Percentiles rank a stretch among this genome's conserved stretches.
phyloP scores from a whole-genome alignment of 2,329 filamentous ascomycete genomes.

The Xylariales sp. region DNA sequence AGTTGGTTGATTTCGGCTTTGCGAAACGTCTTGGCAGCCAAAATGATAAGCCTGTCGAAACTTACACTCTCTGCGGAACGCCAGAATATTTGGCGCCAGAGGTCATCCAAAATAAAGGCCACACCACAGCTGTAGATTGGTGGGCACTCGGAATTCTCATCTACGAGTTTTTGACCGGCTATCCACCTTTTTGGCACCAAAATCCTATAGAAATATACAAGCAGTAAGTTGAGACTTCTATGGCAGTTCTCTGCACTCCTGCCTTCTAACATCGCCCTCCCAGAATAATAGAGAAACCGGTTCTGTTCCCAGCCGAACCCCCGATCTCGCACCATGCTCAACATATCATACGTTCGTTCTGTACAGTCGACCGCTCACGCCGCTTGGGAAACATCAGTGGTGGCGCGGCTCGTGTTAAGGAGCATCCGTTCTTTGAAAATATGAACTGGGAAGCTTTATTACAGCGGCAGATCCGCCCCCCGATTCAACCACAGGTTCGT shows the following conservation, averaged over 20 bases:
- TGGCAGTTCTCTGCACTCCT: neutral
- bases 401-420: constrained; percentile 67
- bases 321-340: constrained; percentile 63
- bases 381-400: constrained; percentile 76
- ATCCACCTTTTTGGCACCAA: constrained; percentile 82
- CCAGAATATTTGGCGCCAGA: constrained; percentile 82
- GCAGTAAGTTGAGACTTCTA: constrained; percentile 59
- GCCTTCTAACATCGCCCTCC: constrained; percentile 11
- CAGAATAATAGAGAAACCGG: constrained; percentile 74
- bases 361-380: constrained; percentile 73
- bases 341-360: constrained; percentile 71
- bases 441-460: constrained; percentile 73
- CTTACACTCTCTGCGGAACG: constrained; percentile 79
- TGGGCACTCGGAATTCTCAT: constrained; percentile 82
- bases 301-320: constrained; percentile 67
- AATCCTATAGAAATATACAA: constrained; percentile 87
- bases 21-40: constrained; percentile 68
- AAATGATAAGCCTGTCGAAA: constrained; percentile 54
- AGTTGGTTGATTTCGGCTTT: constrained; percentile 82
- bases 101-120: constrained; percentile 78
- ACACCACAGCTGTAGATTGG: constrained; percentile 76
- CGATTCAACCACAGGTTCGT: constrained; percentile 71
- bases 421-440: constrained; percentile 69
- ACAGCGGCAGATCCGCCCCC: constrained; percentile 59
- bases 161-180: constrained; percentile 80